phyloP scores from a whole-genome alignment of 1,139 yeast species.

The Saccharomyces pastorianus region DNA sequence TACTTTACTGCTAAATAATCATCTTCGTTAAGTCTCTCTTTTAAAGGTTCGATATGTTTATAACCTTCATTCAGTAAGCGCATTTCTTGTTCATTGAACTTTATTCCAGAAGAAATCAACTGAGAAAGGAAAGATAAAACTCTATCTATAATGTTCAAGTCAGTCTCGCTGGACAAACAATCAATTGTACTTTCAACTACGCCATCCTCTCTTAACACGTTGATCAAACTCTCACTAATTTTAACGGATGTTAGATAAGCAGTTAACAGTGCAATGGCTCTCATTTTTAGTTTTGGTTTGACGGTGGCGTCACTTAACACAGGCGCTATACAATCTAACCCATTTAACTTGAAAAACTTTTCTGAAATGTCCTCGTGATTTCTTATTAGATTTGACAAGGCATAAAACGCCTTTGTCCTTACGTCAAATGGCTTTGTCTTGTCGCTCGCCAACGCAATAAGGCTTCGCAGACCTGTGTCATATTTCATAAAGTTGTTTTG shows the following conservation, averaged over 20 bases:
- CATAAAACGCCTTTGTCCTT: slow-evolving; percentile 61
- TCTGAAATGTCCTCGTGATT: slow-evolving; percentile 54
- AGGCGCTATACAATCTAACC: slow-evolving; percentile 48
- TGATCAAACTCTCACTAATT: slow-evolving; percentile 33
- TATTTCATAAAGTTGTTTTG: slow-evolving; percentile 57
- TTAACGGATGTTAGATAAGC: slow-evolving; percentile 49
- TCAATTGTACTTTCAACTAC: slow-evolving; percentile 36
- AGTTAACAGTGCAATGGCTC: slow-evolving; percentile 50
- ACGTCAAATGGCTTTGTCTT: slow-evolving; percentile 34
- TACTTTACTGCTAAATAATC: slow-evolving; percentile 46
- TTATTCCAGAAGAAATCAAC: slow-evolving; percentile 40
- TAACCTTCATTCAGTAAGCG: slow-evolving; percentile 37
- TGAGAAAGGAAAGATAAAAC: slow-evolving; percentile 47
- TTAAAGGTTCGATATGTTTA: slow-evolving; percentile 35
- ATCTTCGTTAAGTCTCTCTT: slow-evolving; percentile 46
- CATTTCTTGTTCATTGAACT: slow-evolving; percentile 44
- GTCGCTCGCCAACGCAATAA: slow-evolving; percentile 37
- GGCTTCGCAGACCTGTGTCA: slow-evolving; percentile 40
- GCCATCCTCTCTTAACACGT: slow-evolving; percentile 37
- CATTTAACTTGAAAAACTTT: slow-evolving; percentile 47
- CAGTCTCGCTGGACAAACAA: slow-evolving; percentile 37
- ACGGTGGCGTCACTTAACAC: slow-evolving; percentile 18
- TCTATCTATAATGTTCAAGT: slow-evolving; percentile 53
- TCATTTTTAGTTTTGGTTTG: slow-evolving; percentile 39
- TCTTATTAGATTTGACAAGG: slow-evolving; percentile 67